Conservation (phyloP, 495 filamentous ascomycete species). For the Penicillium malachiteum region DNA sequence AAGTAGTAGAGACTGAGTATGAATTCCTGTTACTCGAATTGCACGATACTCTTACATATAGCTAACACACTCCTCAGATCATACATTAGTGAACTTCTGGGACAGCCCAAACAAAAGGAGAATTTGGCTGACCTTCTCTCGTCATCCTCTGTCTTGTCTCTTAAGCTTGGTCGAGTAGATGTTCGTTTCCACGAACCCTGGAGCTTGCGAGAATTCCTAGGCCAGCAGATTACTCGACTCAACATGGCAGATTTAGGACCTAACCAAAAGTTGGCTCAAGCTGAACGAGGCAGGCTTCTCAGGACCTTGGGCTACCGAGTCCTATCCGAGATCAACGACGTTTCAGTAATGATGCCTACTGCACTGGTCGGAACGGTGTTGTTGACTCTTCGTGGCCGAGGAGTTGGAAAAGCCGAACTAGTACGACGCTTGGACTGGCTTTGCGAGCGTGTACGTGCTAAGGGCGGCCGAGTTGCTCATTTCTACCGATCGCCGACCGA, state of each 20-base stretch:
- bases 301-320: slow-evolving; percentile 87
- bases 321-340: slow-evolving; percentile 88
- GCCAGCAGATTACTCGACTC: slow-evolving; percentile 62
- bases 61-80: slow-evolving; percentile 46
- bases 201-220: slow-evolving; percentile 78
- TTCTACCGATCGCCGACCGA: slow-evolving; percentile 77
- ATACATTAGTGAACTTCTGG: slow-evolving; percentile 90
- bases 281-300: slow-evolving; percentile 62
- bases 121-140: slow-evolving; percentile 85
- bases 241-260: slow-evolving; percentile 26
- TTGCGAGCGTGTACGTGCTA: slow-evolving; percentile 73
- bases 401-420: slow-evolving; percentile 84
- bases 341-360: slow-evolving; percentile 97
- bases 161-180: slow-evolving; percentile 88
- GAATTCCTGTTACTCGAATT: slow-evolving; percentile 4
- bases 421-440: slow-evolving; percentile 90
- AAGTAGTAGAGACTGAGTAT: slow-evolving; percentile 91
- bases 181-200: slow-evolving; percentile 95
- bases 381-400: slow-evolving; percentile 85
- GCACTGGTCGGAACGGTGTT: slow-evolving; percentile 92
- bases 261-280: slow-evolving; percentile 42
- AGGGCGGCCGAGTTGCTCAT: slow-evolving; percentile 88
- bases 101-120: slow-evolving; percentile 91
- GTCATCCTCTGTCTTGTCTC: slow-evolving; percentile 82
- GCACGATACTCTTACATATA: too few species aligned